Base-by-base conservation (phyloP, 345 rosid species). In the Diplotaxis tenuifolia region DNA sequence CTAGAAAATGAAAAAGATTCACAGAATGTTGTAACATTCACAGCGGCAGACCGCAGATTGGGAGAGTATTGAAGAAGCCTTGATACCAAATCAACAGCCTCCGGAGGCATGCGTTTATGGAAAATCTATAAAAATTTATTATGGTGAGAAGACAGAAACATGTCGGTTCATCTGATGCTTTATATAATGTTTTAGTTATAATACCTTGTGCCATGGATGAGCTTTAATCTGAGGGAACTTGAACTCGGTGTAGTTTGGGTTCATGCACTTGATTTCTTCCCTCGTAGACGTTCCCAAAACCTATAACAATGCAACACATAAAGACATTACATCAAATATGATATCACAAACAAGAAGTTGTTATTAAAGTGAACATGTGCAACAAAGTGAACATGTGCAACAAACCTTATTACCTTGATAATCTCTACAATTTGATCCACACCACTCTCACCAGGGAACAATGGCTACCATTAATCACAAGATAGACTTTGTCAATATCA, bases 151-250 rank as follows among this genome's bases (percentile, higher is more conserved):
- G 9, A 49, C 21, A 19, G 66, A 16, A 42, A 62, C 65, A 38
- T 57, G 11, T 28, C 47, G 6, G 20, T 15, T 47, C 21, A 52
- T 15, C 57, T 16, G 5, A 66, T 65, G 47, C n/a, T n/a, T n/a
- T 36, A 10, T 42, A 10, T 58, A 25, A 50, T 22, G 67, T 67
- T 29, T 42, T 45, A 34, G 14, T 7, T 7, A 25, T 84, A n/a
- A 28, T 83, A 94, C 99, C 96, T 95, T 94, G 79, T 94, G 98
- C 98, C 98, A 94, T 3, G 98, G 98, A 75, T 91, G 98, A 74
- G 98, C 98, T 79, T 94, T 94, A 52, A 94, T 94, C 84, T 94
- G 98, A 71, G 98, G 98, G 62, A 94, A 94, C 68, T 94, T 91
- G 81, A 85, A 89, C 73, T 95, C 99, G 0, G 96, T 95, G 76